phyloP scores from a whole-genome alignment of 176 grass and related monocot species.

The Aechmea fasciata region DNA sequence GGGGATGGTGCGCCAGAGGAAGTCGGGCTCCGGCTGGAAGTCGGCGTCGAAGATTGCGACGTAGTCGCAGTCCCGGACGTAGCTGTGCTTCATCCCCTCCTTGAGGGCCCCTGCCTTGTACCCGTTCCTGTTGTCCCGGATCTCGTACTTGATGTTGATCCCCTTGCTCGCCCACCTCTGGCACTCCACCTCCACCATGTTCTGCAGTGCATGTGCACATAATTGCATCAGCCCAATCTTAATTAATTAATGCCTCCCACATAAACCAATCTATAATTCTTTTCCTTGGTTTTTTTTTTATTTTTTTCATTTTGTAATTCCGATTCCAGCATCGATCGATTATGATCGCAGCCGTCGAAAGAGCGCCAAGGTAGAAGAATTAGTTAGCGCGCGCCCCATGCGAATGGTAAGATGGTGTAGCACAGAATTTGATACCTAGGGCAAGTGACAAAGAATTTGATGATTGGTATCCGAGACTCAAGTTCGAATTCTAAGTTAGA shows the following conservation, averaged over 20 bases:
- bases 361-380: no score
- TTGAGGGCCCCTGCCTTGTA: constrained; percentile 89
- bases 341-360: no score
- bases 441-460: no score
- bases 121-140: constrained; percentile 61
- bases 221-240: background rate
- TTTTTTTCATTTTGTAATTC: no score
- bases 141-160: constrained; percentile 89
- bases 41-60: constrained; percentile 86
- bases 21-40: constrained; percentile 85
- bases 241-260: no score
- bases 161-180: constrained; percentile 82
- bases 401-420: no score
- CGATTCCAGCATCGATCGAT: no score
- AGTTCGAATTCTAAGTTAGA: no score
- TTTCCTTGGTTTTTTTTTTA: background rate
- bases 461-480: no score
- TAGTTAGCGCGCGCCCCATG: no score
- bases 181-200: constrained; percentile 74
- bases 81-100: constrained; percentile 74
- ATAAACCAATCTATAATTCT: background rate
- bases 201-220: constrained; percentile 18
- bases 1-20: constrained; percentile 60
- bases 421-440: no score
- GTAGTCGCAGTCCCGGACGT: constrained; percentile 77